Evolutionary conservation across 2,329 filamentous ascomycete species (phyloP).

Genomic region (Mycocentrospora acerina): DNA sequence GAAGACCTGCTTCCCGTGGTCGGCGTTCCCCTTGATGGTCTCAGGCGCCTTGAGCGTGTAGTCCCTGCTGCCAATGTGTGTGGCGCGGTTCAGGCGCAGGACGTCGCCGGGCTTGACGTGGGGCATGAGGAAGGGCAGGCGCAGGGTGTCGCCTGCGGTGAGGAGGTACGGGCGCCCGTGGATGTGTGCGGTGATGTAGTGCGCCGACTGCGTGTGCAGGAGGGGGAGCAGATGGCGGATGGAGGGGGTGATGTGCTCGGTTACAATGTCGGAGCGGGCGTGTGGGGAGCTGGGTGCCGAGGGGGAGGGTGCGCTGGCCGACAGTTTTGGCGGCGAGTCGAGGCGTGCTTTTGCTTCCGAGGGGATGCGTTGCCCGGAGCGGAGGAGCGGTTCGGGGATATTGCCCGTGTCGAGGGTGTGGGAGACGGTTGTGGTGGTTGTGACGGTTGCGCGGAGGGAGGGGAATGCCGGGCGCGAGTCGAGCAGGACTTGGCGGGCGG

Average conservation of each 20-base stretch:
- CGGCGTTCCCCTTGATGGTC: slow-evolving; percentile 30
- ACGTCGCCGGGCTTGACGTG: slow-evolving; percentile 71
- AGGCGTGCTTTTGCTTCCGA: slow-evolving; percentile 24
- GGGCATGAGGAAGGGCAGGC: slow-evolving; percentile 54
- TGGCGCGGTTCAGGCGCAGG: slow-evolving; percentile 83
- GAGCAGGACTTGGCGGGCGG: slow-evolving; percentile 63
- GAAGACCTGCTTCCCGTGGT: slow-evolving; percentile 41
- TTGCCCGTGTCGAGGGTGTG: slow-evolving; percentile 41
- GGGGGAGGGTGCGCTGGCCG: slow-evolving; percentile 15
- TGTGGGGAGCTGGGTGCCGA: slow-evolving; percentile 16
- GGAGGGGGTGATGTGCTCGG: slow-evolving; percentile 53
- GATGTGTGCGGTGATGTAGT: slow-evolving; percentile 80
- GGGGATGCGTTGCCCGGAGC: slow-evolving; percentile 45
- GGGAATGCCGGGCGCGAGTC: slow-evolving; percentile 59
- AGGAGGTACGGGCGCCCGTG: slow-evolving; percentile 79
- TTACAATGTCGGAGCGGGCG: slow-evolving; percentile 27
- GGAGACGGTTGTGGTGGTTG: slow-evolving; percentile 45
- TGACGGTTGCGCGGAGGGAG: slow-evolving; percentile 52
- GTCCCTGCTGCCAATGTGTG: slow-evolving; percentile 79
- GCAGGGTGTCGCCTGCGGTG: slow-evolving; percentile 56
- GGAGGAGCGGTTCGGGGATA: slow-evolving; percentile 47
- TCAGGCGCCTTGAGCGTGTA: slow-evolving; percentile 72
- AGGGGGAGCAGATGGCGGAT: slow-evolving; percentile 67
- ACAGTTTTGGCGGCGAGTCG: slow-evolving; percentile 8
- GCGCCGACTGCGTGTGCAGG: slow-evolving; percentile 69